Conservation (phyloP, 805 yeast genomes). For the Pichia californica region DNA sequence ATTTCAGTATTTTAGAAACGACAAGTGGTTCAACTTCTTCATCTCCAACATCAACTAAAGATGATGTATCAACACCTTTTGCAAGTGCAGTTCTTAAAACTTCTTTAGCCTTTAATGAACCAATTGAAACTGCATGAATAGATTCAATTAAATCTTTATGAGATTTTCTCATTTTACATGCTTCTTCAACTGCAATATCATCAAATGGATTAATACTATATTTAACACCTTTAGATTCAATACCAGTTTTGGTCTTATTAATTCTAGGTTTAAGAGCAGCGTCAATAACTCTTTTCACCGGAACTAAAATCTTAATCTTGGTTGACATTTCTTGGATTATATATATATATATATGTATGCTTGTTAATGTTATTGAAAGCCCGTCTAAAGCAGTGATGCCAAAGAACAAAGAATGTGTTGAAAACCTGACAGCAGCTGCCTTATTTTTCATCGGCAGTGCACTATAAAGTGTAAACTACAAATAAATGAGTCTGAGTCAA, state of each 20-base stretch:
- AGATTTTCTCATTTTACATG: conserved; percentile 65
- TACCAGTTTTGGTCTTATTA: conserved; percentile 76
- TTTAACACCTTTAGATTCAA: conserved; percentile 84
- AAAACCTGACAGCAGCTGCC: no score
- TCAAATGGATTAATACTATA: conserved; percentile 94
- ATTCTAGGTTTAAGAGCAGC: conserved; percentile 90
- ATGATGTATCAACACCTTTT: conserved; percentile 86
- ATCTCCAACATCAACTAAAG: conserved; percentile 73
- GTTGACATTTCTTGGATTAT: conserved; percentile 36
- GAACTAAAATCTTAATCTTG: conserved; percentile 73
- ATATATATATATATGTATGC: no score
- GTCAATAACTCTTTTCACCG: conserved; percentile 92
- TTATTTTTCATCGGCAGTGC: no score
- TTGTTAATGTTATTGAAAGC: no score
- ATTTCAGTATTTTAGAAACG: conserved; percentile 78
- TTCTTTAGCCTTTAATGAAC: conserved; percentile 82
- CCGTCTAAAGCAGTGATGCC: no score
- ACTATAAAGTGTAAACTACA: no score
- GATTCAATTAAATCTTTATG: conserved; percentile 64
- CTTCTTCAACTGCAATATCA: conserved; percentile 96
- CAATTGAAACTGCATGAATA: conserved; percentile 89
- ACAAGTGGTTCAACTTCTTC: conserved; percentile 72
- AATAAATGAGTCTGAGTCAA: no score
- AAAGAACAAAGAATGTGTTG: no score
- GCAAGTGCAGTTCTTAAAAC: conserved; percentile 86